Evolutionary conservation across 805 yeast genomes (phyloP).

Genomic region (Barnettozyma salicaria): DNA sequence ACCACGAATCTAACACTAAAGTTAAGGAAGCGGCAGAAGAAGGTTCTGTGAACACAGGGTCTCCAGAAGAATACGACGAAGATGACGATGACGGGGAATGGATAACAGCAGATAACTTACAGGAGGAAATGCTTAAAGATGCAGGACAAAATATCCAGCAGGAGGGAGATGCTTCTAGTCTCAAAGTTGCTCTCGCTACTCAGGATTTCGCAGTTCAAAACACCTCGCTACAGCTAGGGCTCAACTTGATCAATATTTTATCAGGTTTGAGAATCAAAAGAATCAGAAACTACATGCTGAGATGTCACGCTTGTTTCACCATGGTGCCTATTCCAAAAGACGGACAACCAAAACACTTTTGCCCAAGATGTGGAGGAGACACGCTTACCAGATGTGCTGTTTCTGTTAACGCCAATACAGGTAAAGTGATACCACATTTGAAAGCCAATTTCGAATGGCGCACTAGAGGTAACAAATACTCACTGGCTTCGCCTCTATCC

Average conservation of each 20-base stretch:
- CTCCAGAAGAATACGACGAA: conserved; percentile 37
- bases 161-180: conserved; percentile 28
- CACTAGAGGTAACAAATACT: conserved; percentile 75
- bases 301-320: conserved; percentile 96
- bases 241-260: conserved; percentile 76
- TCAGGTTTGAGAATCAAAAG: conserved; percentile 81
- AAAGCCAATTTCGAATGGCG: conserved; percentile 93
- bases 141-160: conserved; percentile 52
- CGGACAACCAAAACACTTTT: conserved; percentile 78
- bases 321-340: conserved; percentile 72
- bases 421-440: conserved; percentile 80
- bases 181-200: conserved; percentile 80
- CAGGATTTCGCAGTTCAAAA: conserved; percentile 98
- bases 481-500: conserved; percentile 83
- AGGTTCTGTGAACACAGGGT: conserved; percentile 12
- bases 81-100: conserved; percentile 81
- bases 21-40: conserved; percentile 1
- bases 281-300: conserved; percentile 84
- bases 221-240: conserved; percentile 84
- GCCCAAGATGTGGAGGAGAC: conserved; percentile 93
- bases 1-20: not conserved
- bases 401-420: conserved; percentile 70
- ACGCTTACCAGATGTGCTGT: conserved; percentile 89
- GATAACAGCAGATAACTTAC: conserved; percentile 86
- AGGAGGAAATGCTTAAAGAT: conserved; percentile 64